phyloP scores from a whole-genome alignment of 257 asterid genomes.

The Plantago major region DNA sequence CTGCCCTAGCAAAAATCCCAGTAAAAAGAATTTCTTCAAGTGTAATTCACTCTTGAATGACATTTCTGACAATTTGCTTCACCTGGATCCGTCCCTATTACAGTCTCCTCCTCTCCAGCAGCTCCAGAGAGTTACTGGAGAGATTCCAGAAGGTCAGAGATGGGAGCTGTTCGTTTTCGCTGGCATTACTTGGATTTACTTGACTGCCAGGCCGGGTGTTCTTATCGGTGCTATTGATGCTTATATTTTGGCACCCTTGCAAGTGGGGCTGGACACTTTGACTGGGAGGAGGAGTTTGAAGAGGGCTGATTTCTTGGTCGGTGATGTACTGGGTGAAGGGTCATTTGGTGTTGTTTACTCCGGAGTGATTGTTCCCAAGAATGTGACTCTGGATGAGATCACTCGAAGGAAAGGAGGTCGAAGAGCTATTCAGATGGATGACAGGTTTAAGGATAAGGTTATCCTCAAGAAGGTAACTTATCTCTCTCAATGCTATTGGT shows the following conservation, averaged over 20 bases:
- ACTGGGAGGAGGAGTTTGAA: constrained; percentile 72
- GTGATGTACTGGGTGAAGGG: constrained; percentile 80
- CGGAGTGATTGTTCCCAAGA: constrained; percentile 78
- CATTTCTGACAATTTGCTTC: constrained; percentile 34
- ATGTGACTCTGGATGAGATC: constrained; percentile 41
- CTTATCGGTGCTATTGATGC: constrained; percentile 85
- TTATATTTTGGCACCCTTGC: constrained; percentile 77
- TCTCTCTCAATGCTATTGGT: too few relatives aligned
- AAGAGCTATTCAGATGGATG: constrained; percentile 34
- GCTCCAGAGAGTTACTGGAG: constrained; percentile 34
- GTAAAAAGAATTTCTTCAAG: constrained; percentile 23
- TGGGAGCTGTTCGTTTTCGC: constrained; percentile 51
- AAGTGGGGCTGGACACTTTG: constrained; percentile 60
- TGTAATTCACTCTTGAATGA: constrained; percentile 55
- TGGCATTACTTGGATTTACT: constrained; percentile 71
- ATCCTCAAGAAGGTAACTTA: constrained; percentile 76
- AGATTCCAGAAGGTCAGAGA: constrained; percentile 49
- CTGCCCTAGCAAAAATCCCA: background rate
- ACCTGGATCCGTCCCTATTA: constrained; percentile 38
- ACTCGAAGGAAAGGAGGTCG: constrained; percentile 35
- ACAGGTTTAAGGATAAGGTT: constrained; percentile 68
- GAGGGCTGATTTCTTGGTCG: constrained; percentile 69
- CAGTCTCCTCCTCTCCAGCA: constrained; percentile 45
- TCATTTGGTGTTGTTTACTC: constrained; percentile 90
- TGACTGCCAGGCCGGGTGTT: constrained; percentile 94